Base-by-base conservation (phyloP, 192 early-diverging fungal genomes). In the Entomortierella chlamydospora region DNA sequence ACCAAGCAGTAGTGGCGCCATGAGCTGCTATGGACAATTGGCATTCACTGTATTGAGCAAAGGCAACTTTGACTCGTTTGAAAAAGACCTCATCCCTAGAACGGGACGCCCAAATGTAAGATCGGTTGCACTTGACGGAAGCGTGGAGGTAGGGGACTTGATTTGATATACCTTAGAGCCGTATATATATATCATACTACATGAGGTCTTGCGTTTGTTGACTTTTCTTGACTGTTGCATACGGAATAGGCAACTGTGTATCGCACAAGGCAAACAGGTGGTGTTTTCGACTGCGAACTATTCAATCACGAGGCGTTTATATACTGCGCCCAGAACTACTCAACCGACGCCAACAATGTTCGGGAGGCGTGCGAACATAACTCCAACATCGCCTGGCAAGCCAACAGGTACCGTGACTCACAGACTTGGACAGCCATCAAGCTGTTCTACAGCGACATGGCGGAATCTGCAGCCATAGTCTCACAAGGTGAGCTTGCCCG, bases 361-460 rank as follows among this genome's bases (percentile, higher is more conserved):
- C 83, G 82, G 59, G 64, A 52, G 0, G 78, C 86, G 1, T 94
- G 93, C 56, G 81, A 86, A 61, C 72, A 87, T 28, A 94, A 94
- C 73, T 82, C 86, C 1, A 87, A 93, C 85, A 58, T 88, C 37
- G 93, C 93, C 4, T 82, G 82, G 73, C 83, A 91, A 52, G 72
- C 90, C 29, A 86, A 88, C 43, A 74, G 84, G 41, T 87, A 85
- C 47, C 81, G 88, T 28, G 87, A 89, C 9, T 84, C 91, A 9
- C 92, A 94, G 64, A 91, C 93, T 7, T 95, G 94, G 94, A 90
- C 85, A 26, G 87, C 94, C 8, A 57, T 95, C 7, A 81, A 89
- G 33, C 61, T 94, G 26, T 84, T 94, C 49, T 93, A 87, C 70
- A 87, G 84, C 45, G 61, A 79, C 1, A 79, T 70, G 62, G 33